Conservation (phyloP, 176 grass and related monocot genomes). For the Raddia distichophylla region DNA sequence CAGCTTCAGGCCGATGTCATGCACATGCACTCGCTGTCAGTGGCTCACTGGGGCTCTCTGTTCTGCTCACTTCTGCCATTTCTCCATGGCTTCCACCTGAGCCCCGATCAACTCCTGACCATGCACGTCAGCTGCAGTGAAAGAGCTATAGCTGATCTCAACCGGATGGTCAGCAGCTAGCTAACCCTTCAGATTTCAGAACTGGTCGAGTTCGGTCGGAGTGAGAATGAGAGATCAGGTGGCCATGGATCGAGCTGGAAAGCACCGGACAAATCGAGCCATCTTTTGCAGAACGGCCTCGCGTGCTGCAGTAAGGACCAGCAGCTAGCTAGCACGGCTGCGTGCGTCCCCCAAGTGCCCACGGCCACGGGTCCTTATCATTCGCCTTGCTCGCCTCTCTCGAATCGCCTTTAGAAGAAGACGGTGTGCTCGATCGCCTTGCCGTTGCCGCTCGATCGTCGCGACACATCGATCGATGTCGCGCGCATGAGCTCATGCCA, state of each 20-base stretch:
- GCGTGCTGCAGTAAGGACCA: slow-evolving; percentile 31
- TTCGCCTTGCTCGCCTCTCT: slow-evolving; percentile 24
- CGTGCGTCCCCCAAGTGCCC: slow-evolving; percentile 28
- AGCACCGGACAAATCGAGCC: slow-evolving; percentile 31
- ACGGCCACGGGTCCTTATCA: slow-evolving; percentile 47
- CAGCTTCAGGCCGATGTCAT: background rate
- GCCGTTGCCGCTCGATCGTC: too few species aligned
- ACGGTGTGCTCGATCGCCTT: background rate
- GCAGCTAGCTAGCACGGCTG: background rate
- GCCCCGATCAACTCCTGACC: background rate
- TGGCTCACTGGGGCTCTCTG: too few species aligned
- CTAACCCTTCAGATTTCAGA: background rate
- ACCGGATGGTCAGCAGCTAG: background rate
- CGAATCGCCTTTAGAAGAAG: slow-evolving; percentile 50
- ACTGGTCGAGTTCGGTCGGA: background rate
- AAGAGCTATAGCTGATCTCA: background rate
- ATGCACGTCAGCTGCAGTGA: background rate
- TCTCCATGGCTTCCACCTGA: background rate
- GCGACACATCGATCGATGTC: too few species aligned
- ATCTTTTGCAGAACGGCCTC: slow-evolving; percentile 21
- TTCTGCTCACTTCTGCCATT: background rate
- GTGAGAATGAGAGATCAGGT: background rate
- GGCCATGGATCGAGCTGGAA: slow-evolving; percentile 40
- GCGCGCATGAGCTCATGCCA: background rate
- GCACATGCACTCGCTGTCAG: too few species aligned